Evolutionary conservation across 108 stramenopile genomes (phyloP), one percentile per base, ranked within the genome.

Genomic region (Thalassiosira profunda): DNA sequence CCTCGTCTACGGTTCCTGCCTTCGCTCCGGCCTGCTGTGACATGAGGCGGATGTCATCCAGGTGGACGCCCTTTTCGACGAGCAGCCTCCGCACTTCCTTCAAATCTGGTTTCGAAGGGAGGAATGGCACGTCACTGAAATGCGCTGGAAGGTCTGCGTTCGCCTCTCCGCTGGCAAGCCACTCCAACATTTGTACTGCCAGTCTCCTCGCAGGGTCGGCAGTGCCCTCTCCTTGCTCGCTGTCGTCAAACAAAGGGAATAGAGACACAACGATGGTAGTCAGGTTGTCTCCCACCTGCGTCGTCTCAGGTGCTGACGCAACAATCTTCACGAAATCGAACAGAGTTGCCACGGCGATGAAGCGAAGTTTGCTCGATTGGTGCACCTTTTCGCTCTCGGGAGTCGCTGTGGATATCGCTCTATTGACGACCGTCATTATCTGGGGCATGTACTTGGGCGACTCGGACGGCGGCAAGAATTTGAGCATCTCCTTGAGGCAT

Each of bases 81-180:
- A 96, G 76, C 23, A 74, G 47, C 15, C 40, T 51, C 40, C 85
- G 76, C 4, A 91, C 81, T 2, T 44, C 40, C 25, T 82, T 58
- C 17, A 96, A 68, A 18, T 64, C 56, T 63, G 68, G 62, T 1
- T 61, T 58, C 15, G 51, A 29, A 1, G 92, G 91, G 23, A 96
- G 76, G 58, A 96, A 96, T 21, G 95, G 92, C 29, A 96, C 76
- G 30, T 86, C 77, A 17, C 31, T 63, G 59, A 94, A 92, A 45
- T 62, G 71, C 21, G 58, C 60, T 17, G 82, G 58, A 5, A 92
- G 67, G 20, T 41, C 38, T 25, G 63, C 76, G 18, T 86, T 85
- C 15, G 83, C 58, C 35, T 76, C 70, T 8, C 84, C 89, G 29
- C 47, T 25, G 0, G 81, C 80, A 20, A 96, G 58, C 46, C 66